A percentile compares a stretch with the other conserved stretches of the same genome.
Conservation (phyloP, 73 alveolate genomes). For the Effrenium voratum region DNA sequence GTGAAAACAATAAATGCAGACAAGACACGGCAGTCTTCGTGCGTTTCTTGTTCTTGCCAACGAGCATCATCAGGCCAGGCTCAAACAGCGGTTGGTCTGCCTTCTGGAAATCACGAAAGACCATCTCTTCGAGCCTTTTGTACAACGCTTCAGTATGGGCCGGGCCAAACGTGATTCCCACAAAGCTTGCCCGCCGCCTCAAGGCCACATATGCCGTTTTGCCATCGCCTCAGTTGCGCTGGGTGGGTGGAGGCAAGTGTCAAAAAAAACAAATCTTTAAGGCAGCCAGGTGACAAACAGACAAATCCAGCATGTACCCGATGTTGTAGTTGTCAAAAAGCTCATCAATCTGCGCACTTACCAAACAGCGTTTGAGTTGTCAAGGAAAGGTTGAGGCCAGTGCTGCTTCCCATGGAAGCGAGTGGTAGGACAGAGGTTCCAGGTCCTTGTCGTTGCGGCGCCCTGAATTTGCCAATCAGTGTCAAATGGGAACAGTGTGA, state of each 20-base stretch:
- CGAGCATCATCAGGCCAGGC: not conserved
- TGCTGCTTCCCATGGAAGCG: no score
- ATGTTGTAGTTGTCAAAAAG: not conserved
- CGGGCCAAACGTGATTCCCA: not conserved
- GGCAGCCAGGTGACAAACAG: not conserved
- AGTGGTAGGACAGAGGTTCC: not conserved
- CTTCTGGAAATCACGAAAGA: not conserved
- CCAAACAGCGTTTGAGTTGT: no score
- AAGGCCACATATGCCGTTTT: not conserved
- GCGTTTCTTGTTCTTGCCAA: not conserved
- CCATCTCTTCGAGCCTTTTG: not conserved
- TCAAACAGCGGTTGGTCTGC: not conserved
- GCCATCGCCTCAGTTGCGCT: not conserved
- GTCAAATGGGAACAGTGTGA: not conserved
- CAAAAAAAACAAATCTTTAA: no score
- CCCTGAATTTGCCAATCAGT: not conserved
- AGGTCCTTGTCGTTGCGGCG: not conserved
- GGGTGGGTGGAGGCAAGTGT: no score
- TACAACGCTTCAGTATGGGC: not conserved
- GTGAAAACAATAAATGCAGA: not conserved
- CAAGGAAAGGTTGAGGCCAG: no score
- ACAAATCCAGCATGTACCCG: not conserved
- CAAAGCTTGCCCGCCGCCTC: not conserved
- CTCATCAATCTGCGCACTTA: not conserved
- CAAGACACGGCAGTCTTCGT: not conserved